phyloP scores from a whole-genome alignment of 2,329 filamentous ascomycete genomes.

The Ophidiomyces ophidiicola region DNA sequence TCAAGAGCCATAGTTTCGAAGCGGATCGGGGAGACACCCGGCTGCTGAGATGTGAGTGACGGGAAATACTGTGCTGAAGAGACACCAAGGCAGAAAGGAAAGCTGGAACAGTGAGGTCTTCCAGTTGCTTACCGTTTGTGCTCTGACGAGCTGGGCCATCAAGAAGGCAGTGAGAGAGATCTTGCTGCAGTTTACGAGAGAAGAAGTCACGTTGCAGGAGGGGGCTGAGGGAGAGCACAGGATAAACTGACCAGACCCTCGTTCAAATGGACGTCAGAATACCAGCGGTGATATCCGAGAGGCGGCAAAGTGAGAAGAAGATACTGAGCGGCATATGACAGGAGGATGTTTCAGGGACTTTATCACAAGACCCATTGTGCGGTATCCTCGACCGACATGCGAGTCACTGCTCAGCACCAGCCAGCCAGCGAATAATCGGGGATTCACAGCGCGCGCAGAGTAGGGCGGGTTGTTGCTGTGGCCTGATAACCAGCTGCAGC shows the following conservation, averaged over 20 bases:
- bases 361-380: conserved; percentile 8
- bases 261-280: too few species aligned
- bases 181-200: too few species aligned
- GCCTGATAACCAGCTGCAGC: conserved; percentile 1
- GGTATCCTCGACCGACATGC: conserved; percentile 3
- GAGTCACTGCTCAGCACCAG: conserved; percentile 3
- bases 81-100: background rate
- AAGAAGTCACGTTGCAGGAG: too few species aligned
- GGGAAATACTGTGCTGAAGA: background rate
- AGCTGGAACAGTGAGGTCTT: background rate
- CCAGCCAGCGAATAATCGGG: conserved; percentile 4
- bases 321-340: too few species aligned
- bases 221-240: too few species aligned
- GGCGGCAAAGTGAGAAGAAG: background rate
- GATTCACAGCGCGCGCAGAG: conserved; percentile 4
- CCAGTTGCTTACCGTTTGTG: conserved; percentile 5
- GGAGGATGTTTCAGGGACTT: background rate
- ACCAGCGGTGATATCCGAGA: too few species aligned
- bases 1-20: conserved; percentile 1
- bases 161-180: too few species aligned
- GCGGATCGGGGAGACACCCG: background rate
- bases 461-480: background rate
- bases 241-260: too few species aligned
- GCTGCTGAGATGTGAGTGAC: background rate
- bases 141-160: background rate